A percentile compares a stretch with the other conserved stretches of the same genome.
Conservation (phyloP, 805 yeast species). For the Sugiyamaella smithiae region DNA sequence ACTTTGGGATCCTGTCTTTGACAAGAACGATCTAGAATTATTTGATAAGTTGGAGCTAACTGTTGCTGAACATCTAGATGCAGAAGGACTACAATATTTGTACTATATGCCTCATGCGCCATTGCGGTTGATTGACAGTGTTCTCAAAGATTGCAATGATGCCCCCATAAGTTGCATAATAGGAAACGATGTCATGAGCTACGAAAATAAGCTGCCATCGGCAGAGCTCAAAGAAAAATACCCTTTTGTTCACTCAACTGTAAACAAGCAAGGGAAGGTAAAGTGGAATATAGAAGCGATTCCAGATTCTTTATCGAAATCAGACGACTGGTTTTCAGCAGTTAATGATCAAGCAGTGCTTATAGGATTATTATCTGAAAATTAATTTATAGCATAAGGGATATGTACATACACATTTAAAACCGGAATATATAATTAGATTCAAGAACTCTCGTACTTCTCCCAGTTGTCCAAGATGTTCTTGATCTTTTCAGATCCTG, state of each 20-base stretch:
- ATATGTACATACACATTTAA: neutral
- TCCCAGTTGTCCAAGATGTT: slow-evolving; percentile 95
- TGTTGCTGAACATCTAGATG: slow-evolving; percentile 29
- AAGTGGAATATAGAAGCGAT: slow-evolving; percentile 18
- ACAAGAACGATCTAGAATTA: slow-evolving; percentile 41
- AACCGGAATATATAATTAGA: neutral
- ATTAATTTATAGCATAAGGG: neutral
- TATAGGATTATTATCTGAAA: neutral
- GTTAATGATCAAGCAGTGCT: slow-evolving; percentile 33
- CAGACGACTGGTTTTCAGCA: slow-evolving; percentile 32
- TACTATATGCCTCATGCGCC: slow-evolving; percentile 80
- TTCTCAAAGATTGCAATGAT: slow-evolving; percentile 10
- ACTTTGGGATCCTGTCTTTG: slow-evolving; percentile 65
- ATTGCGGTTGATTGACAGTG: slow-evolving; percentile 33
- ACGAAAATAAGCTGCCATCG: slow-evolving; percentile 50
- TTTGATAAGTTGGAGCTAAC: slow-evolving; percentile 31
- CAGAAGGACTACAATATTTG: slow-evolving; percentile 32
- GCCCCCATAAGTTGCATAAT: slow-evolving; percentile 30
- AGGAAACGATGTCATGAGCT: slow-evolving; percentile 52
- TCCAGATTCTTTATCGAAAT: slow-evolving; percentile 16
- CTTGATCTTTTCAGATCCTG: slow-evolving; percentile 89
- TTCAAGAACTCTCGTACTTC: slow-evolving; percentile 48
- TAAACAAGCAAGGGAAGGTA: neutral
- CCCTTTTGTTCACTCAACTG: neutral
- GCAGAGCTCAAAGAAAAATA: slow-evolving; percentile 43